Percentiles rank a stretch among this genome's conserved stretches.
phyloP scores from a whole-genome alignment of 2,329 filamentous ascomycete species.

The Tolypocladium guangdongense region DNA sequence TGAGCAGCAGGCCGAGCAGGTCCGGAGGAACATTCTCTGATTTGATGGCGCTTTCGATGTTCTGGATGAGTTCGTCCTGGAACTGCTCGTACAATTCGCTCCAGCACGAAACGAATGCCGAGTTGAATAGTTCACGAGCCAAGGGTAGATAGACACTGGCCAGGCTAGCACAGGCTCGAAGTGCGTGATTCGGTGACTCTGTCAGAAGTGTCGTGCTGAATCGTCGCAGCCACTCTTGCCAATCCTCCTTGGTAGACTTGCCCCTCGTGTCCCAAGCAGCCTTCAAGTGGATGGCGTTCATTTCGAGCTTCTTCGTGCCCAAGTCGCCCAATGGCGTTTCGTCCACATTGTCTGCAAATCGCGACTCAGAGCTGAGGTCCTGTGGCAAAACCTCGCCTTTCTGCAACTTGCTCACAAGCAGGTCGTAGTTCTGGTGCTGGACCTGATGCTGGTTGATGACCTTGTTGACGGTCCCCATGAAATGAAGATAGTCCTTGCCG shows the following conservation, averaged over 20 bases:
- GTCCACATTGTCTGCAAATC: constrained; percentile 66
- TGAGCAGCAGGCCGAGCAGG: constrained; percentile 84
- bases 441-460: constrained; percentile 69
- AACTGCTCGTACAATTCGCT: constrained; percentile 95
- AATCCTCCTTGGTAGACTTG: constrained; percentile 96
- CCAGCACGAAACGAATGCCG: constrained; percentile 98
- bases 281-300: constrained; percentile 96
- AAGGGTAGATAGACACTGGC: constrained; percentile 87
- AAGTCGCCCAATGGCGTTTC: constrained; percentile 77
- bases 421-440: constrained; percentile 81
- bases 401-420: constrained; percentile 83
- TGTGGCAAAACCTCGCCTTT: constrained; percentile 93
- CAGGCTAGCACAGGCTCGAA: constrained; percentile 84
- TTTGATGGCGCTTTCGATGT: constrained; percentile 90
- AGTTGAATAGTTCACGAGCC: constrained; percentile 92
- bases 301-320: constrained; percentile 84
- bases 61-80: constrained; percentile 89
- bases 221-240: constrained; percentile 96
- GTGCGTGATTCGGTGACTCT: constrained; percentile 90
- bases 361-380: constrained; percentile 78
- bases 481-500: constrained; percentile 89
- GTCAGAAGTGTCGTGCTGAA: constrained; percentile 93
- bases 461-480: constrained; percentile 88
- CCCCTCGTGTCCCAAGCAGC: constrained; percentile 94
- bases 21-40: constrained; percentile 95